Conservation (phyloP, 345 rosid species). For the Pugionium dolabratum region DNA sequence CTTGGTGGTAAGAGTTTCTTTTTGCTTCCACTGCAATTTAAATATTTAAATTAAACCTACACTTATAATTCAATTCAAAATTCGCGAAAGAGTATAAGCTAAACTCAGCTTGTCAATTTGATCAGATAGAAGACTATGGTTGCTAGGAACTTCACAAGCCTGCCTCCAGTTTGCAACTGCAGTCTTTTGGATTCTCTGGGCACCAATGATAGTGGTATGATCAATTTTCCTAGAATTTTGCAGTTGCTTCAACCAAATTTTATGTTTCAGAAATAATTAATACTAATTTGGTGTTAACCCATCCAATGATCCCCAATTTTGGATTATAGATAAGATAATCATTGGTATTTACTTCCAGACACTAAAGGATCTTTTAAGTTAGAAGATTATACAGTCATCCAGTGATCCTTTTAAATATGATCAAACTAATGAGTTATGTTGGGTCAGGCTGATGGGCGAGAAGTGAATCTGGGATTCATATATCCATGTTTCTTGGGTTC, state of each 20-base stretch:
- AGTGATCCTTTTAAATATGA: not conserved
- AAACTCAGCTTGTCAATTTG: not conserved
- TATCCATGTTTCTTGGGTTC: conserved; percentile 83
- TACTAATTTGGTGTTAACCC: too few relatives aligned
- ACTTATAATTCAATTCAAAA: too few relatives aligned
- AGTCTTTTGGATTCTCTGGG: conserved; percentile 95
- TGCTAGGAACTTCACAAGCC: conserved; percentile 75
- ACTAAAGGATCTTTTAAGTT: not conserved
- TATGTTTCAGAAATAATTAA: not conserved
- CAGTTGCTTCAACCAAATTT: conserved; percentile 12
- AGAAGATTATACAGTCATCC: too few relatives aligned
- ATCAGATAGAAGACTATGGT: conserved; percentile 84
- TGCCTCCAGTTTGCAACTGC: conserved; percentile 80
- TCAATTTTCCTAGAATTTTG: conserved; percentile 24
- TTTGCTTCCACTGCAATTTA: not conserved
- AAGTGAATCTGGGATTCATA: conserved; percentile 77
- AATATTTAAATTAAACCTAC: too few relatives aligned
- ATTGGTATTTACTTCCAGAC: not conserved
- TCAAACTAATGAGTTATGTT: not conserved
- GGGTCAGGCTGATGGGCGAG: conserved; percentile 93
- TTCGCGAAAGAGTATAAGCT: not conserved
- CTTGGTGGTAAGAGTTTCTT: conserved; percentile 56
- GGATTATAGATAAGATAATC: not conserved
- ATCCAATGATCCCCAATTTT: too few relatives aligned
- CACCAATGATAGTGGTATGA: conserved; percentile 89